These are phyloP conservation scores for Byssochlamys sp. DNA, from an alignment of 2,329 filamentous ascomycete species.

Conservation along the genomic window DNA sequence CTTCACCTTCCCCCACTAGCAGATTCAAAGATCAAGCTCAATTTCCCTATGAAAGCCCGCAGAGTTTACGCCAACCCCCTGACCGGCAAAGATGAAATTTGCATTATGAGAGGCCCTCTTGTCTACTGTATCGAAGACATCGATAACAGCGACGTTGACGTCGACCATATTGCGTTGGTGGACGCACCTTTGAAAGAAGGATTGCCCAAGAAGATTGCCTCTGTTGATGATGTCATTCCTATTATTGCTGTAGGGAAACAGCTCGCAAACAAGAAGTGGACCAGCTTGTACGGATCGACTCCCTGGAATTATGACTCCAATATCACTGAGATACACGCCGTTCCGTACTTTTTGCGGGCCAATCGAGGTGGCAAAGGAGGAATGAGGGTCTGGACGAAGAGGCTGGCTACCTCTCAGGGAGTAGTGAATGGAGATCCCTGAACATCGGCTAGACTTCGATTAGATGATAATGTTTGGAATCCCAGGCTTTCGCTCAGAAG, in stretches of 20 bases:
- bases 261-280: slow-evolving; percentile 5
- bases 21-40: slow-evolving; percentile 29
- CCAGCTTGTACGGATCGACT: neutral
- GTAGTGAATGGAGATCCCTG: neutral
- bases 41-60: slow-evolving; percentile 42
- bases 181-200: slow-evolving; percentile 35
- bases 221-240: neutral
- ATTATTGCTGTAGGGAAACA: neutral
- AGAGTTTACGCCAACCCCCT: slow-evolving; percentile 46
- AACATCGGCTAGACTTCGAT: neutral
- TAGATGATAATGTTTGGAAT: too few species aligned
- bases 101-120: slow-evolving; percentile 49
- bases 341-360: slow-evolving; percentile 49
- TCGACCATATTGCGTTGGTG: slow-evolving; percentile 34
- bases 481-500: too few species aligned
- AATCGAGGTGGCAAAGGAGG: slow-evolving; percentile 47
- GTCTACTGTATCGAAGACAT: slow-evolving; percentile 53
- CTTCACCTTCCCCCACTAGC: slow-evolving; percentile 31
- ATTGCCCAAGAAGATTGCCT: neutral
- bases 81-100: slow-evolving; percentile 38
- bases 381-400: slow-evolving; percentile 36
- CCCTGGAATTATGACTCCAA: neutral
- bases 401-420: neutral
- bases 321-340: slow-evolving; percentile 31
- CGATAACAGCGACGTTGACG: slow-evolving; percentile 35